Conservation (phyloP, 345 rosid species). For the Punica granatum region DNA sequence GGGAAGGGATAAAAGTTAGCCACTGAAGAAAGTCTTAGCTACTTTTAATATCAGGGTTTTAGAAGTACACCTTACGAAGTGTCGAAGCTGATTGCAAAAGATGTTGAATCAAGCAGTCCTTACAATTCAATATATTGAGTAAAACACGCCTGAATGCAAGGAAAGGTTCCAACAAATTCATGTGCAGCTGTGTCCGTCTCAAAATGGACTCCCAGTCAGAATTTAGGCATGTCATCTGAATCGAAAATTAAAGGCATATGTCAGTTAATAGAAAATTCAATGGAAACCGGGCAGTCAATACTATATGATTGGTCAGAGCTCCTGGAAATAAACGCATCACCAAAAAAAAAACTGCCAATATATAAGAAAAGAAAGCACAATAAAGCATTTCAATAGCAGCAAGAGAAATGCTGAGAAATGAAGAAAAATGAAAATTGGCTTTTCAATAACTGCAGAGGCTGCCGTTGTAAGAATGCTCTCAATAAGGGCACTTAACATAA, state of each 20-base stretch:
- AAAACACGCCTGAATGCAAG: conserved; percentile 80
- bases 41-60: not conserved
- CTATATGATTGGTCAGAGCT: not conserved
- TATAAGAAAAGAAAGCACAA: not conserved
- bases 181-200: conserved; percentile 67
- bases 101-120: conserved; percentile 50
- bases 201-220: conserved; percentile 65
- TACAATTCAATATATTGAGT: conserved; percentile 69
- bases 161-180: conserved; percentile 91
- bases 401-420: not conserved
- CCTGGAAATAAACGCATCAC: not conserved
- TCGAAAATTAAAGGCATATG: conserved; percentile 16
- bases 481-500: not conserved
- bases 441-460: not conserved
- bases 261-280: conserved; percentile 3
- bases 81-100: conserved; percentile 87
- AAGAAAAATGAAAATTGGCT: not conserved
- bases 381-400: not conserved
- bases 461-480: not conserved
- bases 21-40: not conserved
- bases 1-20: conserved; percentile 8
- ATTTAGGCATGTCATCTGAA: conserved; percentile 70
- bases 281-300: not conserved
- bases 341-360: not conserved
- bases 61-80: conserved; percentile 72